Base-by-base conservation (phyloP, 2,329 filamentous ascomycete species). In the Colletotrichum orbiculare region DNA sequence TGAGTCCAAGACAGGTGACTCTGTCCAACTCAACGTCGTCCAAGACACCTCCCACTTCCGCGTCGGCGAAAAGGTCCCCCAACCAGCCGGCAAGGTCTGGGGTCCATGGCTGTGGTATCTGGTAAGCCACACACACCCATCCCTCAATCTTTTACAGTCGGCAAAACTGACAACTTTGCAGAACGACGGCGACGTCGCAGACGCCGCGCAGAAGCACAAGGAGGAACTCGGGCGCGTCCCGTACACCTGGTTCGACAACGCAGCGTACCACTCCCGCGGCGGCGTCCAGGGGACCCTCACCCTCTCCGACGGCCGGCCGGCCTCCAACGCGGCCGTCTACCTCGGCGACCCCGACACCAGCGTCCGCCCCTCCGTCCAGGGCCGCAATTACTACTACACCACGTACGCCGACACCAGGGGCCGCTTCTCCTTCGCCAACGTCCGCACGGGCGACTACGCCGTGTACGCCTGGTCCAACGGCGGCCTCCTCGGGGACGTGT, bases 391-490 rank as follows among this genome's bases (percentile, higher is more conserved):
- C 70, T 82, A 83, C 69, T 83, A 83, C 70, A 81, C 77, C 7
- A 71, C 74, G 0, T 79, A 81, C 59, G 75, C 81, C 2, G 77
- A 82, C 49, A 67, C 68, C 2, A 46, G 74, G 3, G 81, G 81
- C 17, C 67, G 70, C 6, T 83, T 83, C 68, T 69, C 68, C 9
- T 78, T 83, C 49, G 65, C 73, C 3, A 68, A 81, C 47, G 76
- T 83, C 6, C 78, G 79, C 8, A 73, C 72, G 0, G 79, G 77
- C 1, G 75, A 73, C 1, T 83, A 82, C 57, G 80, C 76, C 1
- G 69, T 83, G 8, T 78, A 81, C 52, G 80, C 81, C 0, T 83
- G 80, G 79, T 75, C 78, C 2, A 79, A 81, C 63, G 80, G 80
- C 52, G 78, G 77, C 8, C 67, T 64, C 6, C 71, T 83, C 11